Evolutionary conservation across 371 early-diverging fungal species (phyloP).

Genomic region (Rhizopus arrhizus): DNA sequence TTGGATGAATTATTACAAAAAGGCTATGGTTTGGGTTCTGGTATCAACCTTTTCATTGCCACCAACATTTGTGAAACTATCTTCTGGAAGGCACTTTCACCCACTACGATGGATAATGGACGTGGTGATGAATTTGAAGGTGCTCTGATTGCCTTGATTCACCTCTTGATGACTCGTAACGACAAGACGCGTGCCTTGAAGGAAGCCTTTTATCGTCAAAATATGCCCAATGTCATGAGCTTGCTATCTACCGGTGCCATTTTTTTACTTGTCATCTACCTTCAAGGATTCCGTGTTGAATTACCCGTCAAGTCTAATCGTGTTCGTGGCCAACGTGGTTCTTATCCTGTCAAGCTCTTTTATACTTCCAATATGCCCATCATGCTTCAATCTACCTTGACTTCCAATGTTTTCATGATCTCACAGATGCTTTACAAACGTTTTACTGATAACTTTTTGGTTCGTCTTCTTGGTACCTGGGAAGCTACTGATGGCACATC

Average conservation of each 20-base stretch:
- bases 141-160: constrained; percentile 94
- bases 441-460: constrained; percentile 94
- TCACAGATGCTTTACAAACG: constrained; percentile 96
- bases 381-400: constrained; percentile 98
- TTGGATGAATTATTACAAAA: constrained; percentile 99
- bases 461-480: constrained; percentile 98
- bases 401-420: constrained; percentile 94
- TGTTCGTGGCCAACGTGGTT: constrained; percentile 95
- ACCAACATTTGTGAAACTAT: constrained; percentile 99
- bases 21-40: constrained; percentile 99
- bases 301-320: constrained; percentile 97
- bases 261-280: constrained; percentile 97
- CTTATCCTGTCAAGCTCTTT: constrained; percentile 99
- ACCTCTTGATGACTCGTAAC: constrained; percentile 91
- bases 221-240: constrained; percentile 97
- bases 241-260: constrained; percentile 88
- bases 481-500: constrained; percentile 84
- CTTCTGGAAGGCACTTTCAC: constrained; percentile 99
- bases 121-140: constrained; percentile 99
- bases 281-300: constrained; percentile 99
- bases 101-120: constrained; percentile 96
- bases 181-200: constrained; percentile 98
- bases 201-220: constrained; percentile 97
- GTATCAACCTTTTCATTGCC: constrained; percentile 99
- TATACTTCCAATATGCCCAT: constrained; percentile 99